Conservation (phyloP, 106 monocot species). For the Alisma plantagoaquatica region DNA sequence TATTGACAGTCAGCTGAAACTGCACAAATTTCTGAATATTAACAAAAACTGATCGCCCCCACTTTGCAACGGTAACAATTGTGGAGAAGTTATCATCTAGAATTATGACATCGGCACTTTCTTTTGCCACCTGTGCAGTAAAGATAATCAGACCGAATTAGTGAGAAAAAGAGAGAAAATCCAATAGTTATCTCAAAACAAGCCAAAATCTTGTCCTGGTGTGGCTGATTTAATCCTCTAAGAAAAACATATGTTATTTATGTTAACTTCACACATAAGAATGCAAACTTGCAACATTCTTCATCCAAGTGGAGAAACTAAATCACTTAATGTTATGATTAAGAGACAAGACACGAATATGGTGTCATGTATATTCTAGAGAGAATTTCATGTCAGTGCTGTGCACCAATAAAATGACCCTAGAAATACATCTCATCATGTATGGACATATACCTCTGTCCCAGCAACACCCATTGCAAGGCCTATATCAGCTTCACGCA, state of each 20-base stretch:
- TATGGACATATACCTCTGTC: slow-evolving; percentile 35
- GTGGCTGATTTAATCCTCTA: neutral
- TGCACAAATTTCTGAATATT: slow-evolving; percentile 99
- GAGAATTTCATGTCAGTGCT: neutral
- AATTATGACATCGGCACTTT: slow-evolving; percentile 97
- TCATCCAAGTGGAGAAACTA: neutral
- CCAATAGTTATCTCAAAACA: neutral
- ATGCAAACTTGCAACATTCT: no score
- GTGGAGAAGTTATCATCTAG: slow-evolving; percentile 98
- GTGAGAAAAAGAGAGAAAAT: neutral
- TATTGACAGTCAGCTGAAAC: slow-evolving; percentile 93
- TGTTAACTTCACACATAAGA: no score
- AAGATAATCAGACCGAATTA: neutral
- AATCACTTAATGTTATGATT: neutral
- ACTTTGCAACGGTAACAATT: slow-evolving; percentile 88
- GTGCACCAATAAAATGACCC: neutral
- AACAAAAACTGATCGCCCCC: slow-evolving; percentile 95
- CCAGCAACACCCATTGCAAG: slow-evolving; percentile 80
- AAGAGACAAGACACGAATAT: neutral
- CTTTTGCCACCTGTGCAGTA: slow-evolving; percentile 70
- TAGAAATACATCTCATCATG: neutral
- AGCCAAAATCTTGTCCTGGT: neutral
- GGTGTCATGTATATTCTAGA: no score
- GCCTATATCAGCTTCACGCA: slow-evolving; percentile 73
- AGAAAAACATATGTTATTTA: no score